Evolutionary conservation across 2,329 filamentous ascomycete species (phyloP), one percentile per base, ranked within the genome.

Genomic region (Coniella vitis): DNA sequence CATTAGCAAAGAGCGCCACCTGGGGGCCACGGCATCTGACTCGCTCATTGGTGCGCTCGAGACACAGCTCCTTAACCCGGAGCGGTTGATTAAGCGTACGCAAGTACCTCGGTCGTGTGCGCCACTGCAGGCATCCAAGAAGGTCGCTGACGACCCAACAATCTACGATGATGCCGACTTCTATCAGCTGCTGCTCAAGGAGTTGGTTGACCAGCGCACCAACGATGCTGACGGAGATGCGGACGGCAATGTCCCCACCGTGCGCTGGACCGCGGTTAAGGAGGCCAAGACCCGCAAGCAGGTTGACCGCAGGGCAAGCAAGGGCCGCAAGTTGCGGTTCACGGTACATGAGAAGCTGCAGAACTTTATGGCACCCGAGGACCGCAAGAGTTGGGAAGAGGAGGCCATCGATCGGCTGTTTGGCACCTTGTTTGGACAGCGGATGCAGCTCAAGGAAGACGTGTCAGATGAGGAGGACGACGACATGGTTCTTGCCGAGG

Each of bases 281-380:
- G 86, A 90, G 60, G 84, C 83, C 48, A 95, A 91, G 73, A 77
- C 85, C 51, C 86, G 86, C 68, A 86, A 87, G 62, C 79, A 84
- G 25, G 87, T 97, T 4, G 93, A 98, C 65, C 90, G 90, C 17
- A 93, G 90, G 64, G 93, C 93, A 0, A 95, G 88, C 64, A 97
- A 97, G 69, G 93, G 93, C 5, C 76, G 93, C 43, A 96, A 96
- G 71, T 79, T 98, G 76, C 78, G 89, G 35, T 98, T 91, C 68
- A 93, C 87, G 14, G 89, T 96, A 39, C 90, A 97, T 63, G 91
- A 97, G 71, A 97, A 97, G 72, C 68, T 98, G 61, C 88, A 95
- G 70, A 96, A 96, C 66, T 97, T 97, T 63, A 96, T 96, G 90
- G 90, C 90, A 10, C 84, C 90, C 0, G 89, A 96, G 64, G 87